Evolutionary conservation across 305 asterid species (phyloP), one percentile per base, ranked within the genome.

Genomic region (Rubia tinctorum): DNA sequence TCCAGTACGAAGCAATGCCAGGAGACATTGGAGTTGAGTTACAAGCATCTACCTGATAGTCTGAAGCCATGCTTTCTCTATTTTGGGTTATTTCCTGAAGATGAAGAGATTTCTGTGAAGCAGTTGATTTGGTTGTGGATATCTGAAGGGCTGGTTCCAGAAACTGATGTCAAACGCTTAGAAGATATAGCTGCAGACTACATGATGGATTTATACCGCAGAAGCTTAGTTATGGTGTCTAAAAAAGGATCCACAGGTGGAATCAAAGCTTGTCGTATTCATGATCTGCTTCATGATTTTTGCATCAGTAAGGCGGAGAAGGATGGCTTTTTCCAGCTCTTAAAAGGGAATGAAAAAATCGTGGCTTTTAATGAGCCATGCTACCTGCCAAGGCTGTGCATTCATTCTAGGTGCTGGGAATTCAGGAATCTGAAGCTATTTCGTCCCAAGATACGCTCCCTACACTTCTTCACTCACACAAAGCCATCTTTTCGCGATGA

Each of bases 1-100:
- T 37, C 69, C 6, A 37, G 11, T 64, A 64, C 45, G 9, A 14
- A 40, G 17, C 70, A 66, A 22, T 66, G 70, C 70, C 0, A 8
- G 12, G 4, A 20, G 0, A 66, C 55, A 40, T 42, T 66, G 27
- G 70, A 40, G 34, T 14, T 66, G 37, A 66, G 70, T 42, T 66
- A 66, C 55, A 66, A n/a, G 9, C 6, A 66, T 40, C 6, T 66
- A 17, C 70, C 55, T 8, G 25, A 20, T 17, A 1, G 42, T n/a
- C 22, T 66, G 70, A 66, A 66, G 70, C 51, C 70, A 8, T 39
- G 70, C 53, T 66, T 66, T 66, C 70, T 66, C 10, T 66, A 66
- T 40, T 66, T 66, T 40, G 70, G 55, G 13, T 20, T 44, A 20
- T 66, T 66, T 66, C 51, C 70, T 4, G 37, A 42, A 39, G 51